Conservation (phyloP, 1,139 yeast genomes). For the Sugiyamaella neomexicana region DNA sequence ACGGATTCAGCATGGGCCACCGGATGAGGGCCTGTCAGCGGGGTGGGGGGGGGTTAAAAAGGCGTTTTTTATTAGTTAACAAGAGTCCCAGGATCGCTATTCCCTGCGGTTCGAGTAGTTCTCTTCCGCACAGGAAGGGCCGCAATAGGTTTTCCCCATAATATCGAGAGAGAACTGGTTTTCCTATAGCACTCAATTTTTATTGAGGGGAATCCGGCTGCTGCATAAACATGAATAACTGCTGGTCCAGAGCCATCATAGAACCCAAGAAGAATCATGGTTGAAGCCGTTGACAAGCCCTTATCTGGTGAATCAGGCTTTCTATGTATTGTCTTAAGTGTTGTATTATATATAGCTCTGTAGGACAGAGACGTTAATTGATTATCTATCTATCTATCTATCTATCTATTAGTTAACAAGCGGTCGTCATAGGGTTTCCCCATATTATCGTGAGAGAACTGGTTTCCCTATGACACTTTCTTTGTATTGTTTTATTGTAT, state of each 20-base stretch:
- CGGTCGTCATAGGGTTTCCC: not conserved
- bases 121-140: not conserved
- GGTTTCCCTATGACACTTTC: not conserved
- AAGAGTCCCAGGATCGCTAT: too few relatives aligned
- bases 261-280: not conserved
- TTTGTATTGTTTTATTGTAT: not conserved
- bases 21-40: too few relatives aligned
- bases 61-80: too few relatives aligned
- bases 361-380: not conserved
- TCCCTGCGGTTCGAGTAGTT: not conserved
- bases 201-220: not conserved
- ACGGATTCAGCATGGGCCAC: too few relatives aligned
- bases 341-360: not conserved
- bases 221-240: not conserved
- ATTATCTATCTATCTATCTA: not conserved
- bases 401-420: not conserved
- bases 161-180: constrained; percentile 1
- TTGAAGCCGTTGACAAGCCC: not conserved
- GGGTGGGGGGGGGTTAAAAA: too few relatives aligned
- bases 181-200: not conserved
- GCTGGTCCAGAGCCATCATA: not conserved
- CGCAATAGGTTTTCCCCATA: not conserved
- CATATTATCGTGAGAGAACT: not conserved
- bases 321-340: not conserved
- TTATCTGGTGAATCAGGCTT: not conserved